Evolutionary conservation across 1,284 basidiomycete species (phyloP).

Genomic region (Trichosporon faecale): DNA sequence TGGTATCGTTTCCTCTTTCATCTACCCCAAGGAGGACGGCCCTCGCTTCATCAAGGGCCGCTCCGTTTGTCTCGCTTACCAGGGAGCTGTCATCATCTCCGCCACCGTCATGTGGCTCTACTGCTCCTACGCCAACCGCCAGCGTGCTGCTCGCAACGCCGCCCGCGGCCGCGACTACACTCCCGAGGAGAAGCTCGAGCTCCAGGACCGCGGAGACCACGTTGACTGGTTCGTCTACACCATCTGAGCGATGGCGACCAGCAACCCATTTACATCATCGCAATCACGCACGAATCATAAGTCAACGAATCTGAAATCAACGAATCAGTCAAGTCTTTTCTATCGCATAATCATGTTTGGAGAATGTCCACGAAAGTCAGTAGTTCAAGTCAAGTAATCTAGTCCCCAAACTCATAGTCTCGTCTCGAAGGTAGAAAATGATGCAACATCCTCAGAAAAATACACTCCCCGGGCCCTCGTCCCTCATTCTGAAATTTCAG

Average conservation of each 20-base stretch:
- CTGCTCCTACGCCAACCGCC: slow-evolving; percentile 26
- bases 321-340: neutral
- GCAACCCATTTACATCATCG: neutral
- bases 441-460: neutral
- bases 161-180: slow-evolving; percentile 31
- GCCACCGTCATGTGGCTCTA: slow-evolving; percentile 29
- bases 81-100: slow-evolving; percentile 21
- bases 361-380: neutral
- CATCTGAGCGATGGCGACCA: slow-evolving; percentile 22
- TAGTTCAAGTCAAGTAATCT: neutral
- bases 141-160: slow-evolving; percentile 30
- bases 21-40: slow-evolving; percentile 46
- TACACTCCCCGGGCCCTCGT: neutral
- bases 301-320: neutral
- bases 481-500: neutral
- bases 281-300: neutral
- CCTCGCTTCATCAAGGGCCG: slow-evolving; percentile 34
- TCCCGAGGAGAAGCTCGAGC: slow-evolving; percentile 31
- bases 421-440: neutral
- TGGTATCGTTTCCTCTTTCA: slow-evolving; percentile 55
- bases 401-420: neutral
- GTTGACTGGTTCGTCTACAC: slow-evolving; percentile 39
- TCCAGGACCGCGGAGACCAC: slow-evolving; percentile 38
- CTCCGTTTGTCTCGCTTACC: slow-evolving; percentile 34
- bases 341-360: slow-evolving; percentile 9